Evolutionary conservation across 805 yeast species (phyloP), one percentile per base, ranked within the genome.

Genomic region (Teunomyces funiuensis): DNA sequence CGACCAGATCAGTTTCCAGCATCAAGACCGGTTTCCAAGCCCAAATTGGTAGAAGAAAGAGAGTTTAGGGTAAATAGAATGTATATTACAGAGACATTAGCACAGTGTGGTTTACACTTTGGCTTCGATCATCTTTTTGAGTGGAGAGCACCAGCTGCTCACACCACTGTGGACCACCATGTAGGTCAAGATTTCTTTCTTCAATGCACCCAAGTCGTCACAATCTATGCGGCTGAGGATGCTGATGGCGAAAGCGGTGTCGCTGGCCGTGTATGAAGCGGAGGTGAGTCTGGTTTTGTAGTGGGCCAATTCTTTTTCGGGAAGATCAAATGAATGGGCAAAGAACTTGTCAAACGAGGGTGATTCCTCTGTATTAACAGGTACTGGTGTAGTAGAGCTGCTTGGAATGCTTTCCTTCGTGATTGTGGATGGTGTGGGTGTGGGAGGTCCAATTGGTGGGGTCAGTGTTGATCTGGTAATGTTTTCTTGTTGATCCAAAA

Each of bases 21-120:
- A 93, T 93, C 70, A 93, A 95, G 82, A 88, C 97, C 37, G 99
- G 99, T 85, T 93, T 88, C 96, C 97, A 90, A 76, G 99, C 99
- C 55, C 91, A 87, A 62, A 83, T 88, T 58, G 95, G 96, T 55
- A 84, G 85, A 69, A 86, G 91, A 83, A 86, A 82, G 81, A 85
- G 74, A 69, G 73, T 52, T 43, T 62, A 52, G 43, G 39, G 29
- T 31, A 31, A 31, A 18, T 31, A 31, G 34, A 31, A 31, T 31
- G 34, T 31, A 31, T 31, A 31, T 31, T 31, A 31, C 34, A 61
- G 56, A 52, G 20, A 31, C 19, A 34, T 23, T 23, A 22, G 14
- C 52, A 29, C 42, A 37, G 33, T 37, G 20, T 38, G 31, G 18
- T 40, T 28, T 22, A 36, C 22, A 41, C 22, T 36, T 39, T 31